A percentile compares a stretch with the other conserved stretches of the same genome.
Evolutionary conservation across 495 filamentous ascomycete genomes (phyloP).

Genomic region (Penicillium alfredii): DNA sequence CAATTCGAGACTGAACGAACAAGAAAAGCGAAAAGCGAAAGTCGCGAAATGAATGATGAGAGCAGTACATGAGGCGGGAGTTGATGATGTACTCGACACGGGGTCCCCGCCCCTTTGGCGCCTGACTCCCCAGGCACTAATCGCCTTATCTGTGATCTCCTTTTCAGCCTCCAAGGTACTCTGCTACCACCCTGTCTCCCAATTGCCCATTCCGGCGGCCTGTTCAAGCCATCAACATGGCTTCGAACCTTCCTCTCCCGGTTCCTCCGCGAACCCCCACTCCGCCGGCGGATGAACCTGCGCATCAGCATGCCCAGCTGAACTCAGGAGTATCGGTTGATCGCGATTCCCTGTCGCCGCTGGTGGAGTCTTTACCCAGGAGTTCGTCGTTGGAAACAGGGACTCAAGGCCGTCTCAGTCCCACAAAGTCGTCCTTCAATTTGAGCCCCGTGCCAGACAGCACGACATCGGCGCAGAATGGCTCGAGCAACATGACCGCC

Average conservation of each 20-base stretch:
- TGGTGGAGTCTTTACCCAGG: conserved; percentile 45
- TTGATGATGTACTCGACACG: conserved; percentile 38
- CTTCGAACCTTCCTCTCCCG: conserved; percentile 56
- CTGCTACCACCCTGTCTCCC: too few relatives aligned
- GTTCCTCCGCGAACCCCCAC: conserved; percentile 63
- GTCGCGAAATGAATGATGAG: too few relatives aligned
- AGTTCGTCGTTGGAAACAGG: conserved; percentile 22
- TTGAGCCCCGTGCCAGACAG: conserved; percentile 28
- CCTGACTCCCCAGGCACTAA: conserved; percentile 6
- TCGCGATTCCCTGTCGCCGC: conserved; percentile 58
- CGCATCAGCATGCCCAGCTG: conserved; percentile 23
- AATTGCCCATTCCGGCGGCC: too few relatives aligned
- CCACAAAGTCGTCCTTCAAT: conserved; percentile 40
- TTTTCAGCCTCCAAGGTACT: too few relatives aligned
- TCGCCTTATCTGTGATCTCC: conserved; percentile 14
- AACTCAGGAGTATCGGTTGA: conserved; percentile 44
- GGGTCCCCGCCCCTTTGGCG: conserved; percentile 15
- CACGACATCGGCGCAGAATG: conserved; percentile 36
- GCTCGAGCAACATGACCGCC: conserved; percentile 33
- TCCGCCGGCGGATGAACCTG: conserved; percentile 55
- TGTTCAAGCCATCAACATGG: conserved; percentile 41
- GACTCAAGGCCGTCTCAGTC: conserved; percentile 30
- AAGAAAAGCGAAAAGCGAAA: too few relatives aligned
- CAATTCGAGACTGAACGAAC: too few relatives aligned
- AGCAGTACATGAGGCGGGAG: too few relatives aligned